These are phyloP conservation scores for Benincasa hispida DNA, from an alignment of 306 rosid genomes.

Conservation along the genomic window DNA sequence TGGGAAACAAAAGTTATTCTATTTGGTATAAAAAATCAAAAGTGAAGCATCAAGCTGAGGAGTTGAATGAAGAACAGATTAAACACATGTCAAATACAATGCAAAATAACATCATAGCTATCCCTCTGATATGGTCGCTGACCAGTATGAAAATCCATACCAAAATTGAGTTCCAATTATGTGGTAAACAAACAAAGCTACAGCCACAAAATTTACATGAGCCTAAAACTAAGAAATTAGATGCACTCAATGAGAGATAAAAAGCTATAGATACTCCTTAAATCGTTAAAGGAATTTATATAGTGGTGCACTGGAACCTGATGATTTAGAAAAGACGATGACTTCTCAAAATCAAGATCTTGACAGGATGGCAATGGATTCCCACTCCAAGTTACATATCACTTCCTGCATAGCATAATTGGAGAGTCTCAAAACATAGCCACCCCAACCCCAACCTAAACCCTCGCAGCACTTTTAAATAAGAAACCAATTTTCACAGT, in stretches of 20 bases:
- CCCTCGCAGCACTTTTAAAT: background rate
- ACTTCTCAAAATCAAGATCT: slow-evolving; percentile 26
- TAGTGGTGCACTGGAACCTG: background rate
- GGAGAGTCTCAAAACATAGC: slow-evolving; percentile 4
- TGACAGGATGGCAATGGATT: slow-evolving; percentile 65
- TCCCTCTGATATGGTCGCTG: background rate
- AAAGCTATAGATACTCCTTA: background rate
- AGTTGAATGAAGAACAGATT: background rate
- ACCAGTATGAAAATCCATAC: background rate
- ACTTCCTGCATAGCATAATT: slow-evolving; percentile 51
- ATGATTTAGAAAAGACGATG: background rate
- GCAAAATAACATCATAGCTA: background rate
- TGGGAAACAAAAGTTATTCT: background rate
- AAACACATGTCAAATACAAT: background rate
- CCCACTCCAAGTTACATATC: slow-evolving; percentile 88
- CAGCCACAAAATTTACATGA: background rate
- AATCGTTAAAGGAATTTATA: background rate
- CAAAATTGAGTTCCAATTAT: background rate
- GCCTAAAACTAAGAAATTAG: background rate
- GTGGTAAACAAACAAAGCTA: background rate
- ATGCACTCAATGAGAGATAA: background rate
- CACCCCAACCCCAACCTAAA: background rate
- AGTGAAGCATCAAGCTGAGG: background rate
- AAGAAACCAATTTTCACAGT: background rate
- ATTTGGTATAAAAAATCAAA: background rate